Conservation (phyloP, 495 filamentous ascomycete genomes). For the Aspergillus saccharolyticus region DNA sequence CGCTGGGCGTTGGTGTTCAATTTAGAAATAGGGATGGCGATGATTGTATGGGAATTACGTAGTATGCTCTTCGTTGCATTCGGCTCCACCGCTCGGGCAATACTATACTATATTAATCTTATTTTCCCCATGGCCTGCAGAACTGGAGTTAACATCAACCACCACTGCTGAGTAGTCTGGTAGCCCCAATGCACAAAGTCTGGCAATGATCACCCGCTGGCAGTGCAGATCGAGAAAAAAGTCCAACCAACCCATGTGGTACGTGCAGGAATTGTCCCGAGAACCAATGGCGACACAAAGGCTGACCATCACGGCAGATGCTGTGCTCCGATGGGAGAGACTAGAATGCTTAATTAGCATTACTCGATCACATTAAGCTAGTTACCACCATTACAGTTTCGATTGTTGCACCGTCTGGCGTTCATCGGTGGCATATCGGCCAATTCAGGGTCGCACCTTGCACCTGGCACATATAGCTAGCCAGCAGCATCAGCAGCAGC, state of each 20-base stretch:
- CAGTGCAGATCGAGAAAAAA: neutral
- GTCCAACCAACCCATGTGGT: neutral
- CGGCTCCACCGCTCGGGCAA: neutral
- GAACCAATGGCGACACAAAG: neutral
- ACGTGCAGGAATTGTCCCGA: neutral
- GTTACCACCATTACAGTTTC: neutral
- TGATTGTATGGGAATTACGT: too few relatives aligned
- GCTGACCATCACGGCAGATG: neutral
- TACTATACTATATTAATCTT: too few relatives aligned
- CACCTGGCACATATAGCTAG: neutral
- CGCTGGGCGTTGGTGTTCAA: conserved; percentile 4
- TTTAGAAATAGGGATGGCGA: too few relatives aligned
- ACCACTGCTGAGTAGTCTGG: too few relatives aligned
- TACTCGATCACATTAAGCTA: neutral
- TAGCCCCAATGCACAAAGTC: too few relatives aligned
- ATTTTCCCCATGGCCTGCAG: neutral
- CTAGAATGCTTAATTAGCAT: neutral
- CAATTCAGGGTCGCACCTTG: neutral
- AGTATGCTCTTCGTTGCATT: neutral
- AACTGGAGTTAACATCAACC: too few relatives aligned
- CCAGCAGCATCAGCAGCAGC: neutral
- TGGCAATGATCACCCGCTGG: too few relatives aligned
- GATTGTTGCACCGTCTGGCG: neutral
- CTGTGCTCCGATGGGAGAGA: neutral
- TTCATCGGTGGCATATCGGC: too few relatives aligned